Percentiles rank a stretch among this genome's conserved stretches.
phyloP scores from a whole-genome alignment of 805 yeast species.

The Jamesozyma piceae region DNA sequence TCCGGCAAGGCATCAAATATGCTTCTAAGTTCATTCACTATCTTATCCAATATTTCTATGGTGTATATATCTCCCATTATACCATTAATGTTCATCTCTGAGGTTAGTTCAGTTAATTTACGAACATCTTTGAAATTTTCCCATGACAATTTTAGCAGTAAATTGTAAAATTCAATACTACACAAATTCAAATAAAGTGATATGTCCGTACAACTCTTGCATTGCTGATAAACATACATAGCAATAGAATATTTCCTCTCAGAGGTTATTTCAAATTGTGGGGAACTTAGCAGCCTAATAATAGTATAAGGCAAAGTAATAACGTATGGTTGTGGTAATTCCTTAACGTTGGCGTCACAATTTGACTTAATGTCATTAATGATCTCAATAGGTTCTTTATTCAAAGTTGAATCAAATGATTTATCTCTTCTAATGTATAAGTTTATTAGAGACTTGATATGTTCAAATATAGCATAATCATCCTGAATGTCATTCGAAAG shows the following conservation, averaged over 20 bases:
- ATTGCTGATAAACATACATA: constrained; percentile 21
- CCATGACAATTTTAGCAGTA: constrained; percentile 25
- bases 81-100: constrained; percentile 29
- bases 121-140: constrained; percentile 20
- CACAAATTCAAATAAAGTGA: constrained; percentile 25
- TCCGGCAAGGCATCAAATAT: constrained; percentile 21
- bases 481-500: constrained; percentile 10
- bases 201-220: constrained; percentile 20
- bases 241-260: constrained; percentile 22
- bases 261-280: not conserved
- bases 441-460: constrained; percentile 9
- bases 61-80: constrained; percentile 26
- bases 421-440: constrained; percentile 11
- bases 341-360: constrained; percentile 3
- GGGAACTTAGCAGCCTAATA: constrained; percentile 11
- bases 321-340: constrained; percentile 23
- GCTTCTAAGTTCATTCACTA: constrained; percentile 13
- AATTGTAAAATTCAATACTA: constrained; percentile 25
- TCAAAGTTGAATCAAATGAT: constrained; percentile 6
- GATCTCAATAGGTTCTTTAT: constrained; percentile 8
- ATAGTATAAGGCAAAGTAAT: constrained; percentile 22
- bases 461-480: constrained; percentile 20
- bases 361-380: constrained; percentile 12
- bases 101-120: constrained; percentile 13
- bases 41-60: constrained; percentile 17